Conservation (phyloP, 2,329 filamentous ascomycete species). For the Pseudogymnoascus destructans region DNA sequence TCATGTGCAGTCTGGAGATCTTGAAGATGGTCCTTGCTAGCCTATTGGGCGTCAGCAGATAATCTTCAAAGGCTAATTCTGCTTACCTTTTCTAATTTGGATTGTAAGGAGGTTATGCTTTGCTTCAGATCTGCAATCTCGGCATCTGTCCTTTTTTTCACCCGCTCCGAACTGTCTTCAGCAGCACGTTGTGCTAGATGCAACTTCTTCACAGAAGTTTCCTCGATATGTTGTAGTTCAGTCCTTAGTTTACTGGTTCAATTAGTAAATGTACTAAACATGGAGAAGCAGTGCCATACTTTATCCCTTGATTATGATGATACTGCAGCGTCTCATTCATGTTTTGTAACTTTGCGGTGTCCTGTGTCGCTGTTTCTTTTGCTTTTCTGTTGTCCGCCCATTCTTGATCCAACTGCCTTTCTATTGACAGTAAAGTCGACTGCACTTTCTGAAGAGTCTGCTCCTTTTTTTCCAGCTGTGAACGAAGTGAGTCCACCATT, state of each 20-base stretch:
- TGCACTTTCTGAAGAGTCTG: constrained; percentile 36
- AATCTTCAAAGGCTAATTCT: background rate
- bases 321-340: constrained; percentile 58
- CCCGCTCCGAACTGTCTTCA: constrained; percentile 37
- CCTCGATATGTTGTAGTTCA: constrained; percentile 27
- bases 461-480: constrained; percentile 63
- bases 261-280: background rate
- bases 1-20: constrained; percentile 45
- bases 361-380: constrained; percentile 43
- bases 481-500: constrained; percentile 71
- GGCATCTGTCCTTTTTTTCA: constrained; percentile 39
- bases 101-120: constrained; percentile 47
- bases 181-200: constrained; percentile 30
- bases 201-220: constrained; percentile 27
- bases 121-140: constrained; percentile 51
- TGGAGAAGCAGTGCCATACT: constrained; percentile 27
- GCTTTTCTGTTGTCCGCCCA: constrained; percentile 57
- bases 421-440: constrained; percentile 34
- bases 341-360: constrained; percentile 34
- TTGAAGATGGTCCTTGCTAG: constrained; percentile 44
- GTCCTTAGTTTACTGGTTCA: constrained; percentile 21
- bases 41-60: constrained; percentile 29
- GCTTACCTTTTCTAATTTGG: constrained; percentile 45
- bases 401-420: constrained; percentile 54
- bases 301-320: constrained; percentile 54